Base-by-base conservation (phyloP, 306 rosid genomes). In the Quercus dentata region DNA sequence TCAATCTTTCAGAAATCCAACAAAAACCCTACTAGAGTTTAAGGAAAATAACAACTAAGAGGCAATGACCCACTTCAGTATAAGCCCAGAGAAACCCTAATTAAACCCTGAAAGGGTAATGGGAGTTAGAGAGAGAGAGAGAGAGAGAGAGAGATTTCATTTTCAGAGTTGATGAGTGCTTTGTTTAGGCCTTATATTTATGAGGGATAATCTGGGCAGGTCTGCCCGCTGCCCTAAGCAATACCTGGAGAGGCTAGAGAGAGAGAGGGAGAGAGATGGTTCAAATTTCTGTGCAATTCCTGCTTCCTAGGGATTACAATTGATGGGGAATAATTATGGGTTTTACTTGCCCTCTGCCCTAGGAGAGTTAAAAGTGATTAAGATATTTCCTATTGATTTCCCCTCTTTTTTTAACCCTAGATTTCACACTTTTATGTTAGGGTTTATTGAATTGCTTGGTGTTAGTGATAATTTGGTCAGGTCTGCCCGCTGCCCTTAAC, bases 221-320 rank as follows among this genome's bases (percentile, higher is more conserved):
- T 52, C 77, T 82, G 84, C 76, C 88, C 88, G 81, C 65, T 88
- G 89, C 88, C 82, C 84, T 7, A 41, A 72, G 51, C 65, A 19
- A 35, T 4, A 68, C 52, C 72, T 23, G 19, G 54, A 76, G 81
- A 81, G 46, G 46, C 46, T 41, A 38, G 11, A 38, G 46, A 41
- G 46, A 41, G 77, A 44, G 87, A 76, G 78, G 80, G 79, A 82
- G 85, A 83, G 55, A 35, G 73, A 49, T 65, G 65, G 76, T 85
- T 87, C 79, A 83, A 85, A 83, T 74, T 74, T 56, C 68, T 55
- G 55, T 70, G 84, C 80, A 76, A 10, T 13, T 49, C 54, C 54
- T 49, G 3, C 46, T 49, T 83, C 80, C 78, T 68, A 73, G 80
- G 70, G 19, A 82, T 58, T 78, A 79, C 79, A 78, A 78, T 79